phyloP scores from a whole-genome alignment of 768 basidiomycete genomes.

The Suillus subluteus region DNA sequence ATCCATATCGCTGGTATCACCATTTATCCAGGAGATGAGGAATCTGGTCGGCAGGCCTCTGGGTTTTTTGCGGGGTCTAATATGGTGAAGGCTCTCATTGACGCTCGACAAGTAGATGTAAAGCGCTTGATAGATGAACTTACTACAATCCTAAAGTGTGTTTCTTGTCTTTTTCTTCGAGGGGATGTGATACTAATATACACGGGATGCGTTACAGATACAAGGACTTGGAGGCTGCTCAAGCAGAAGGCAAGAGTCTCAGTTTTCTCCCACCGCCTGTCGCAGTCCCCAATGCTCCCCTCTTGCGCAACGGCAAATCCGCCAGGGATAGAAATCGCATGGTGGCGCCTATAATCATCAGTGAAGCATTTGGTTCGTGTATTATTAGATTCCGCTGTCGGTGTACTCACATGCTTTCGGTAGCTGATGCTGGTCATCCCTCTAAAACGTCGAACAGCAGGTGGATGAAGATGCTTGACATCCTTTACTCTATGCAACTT shows the following conservation, averaged over 20 bases:
- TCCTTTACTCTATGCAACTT: neutral
- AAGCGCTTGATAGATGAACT: neutral
- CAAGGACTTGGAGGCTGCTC: neutral
- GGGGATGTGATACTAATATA: neutral
- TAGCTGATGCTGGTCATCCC: conserved; percentile 1
- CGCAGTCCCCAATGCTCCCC: neutral
- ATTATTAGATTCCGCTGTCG: neutral
- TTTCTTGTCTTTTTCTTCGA: neutral
- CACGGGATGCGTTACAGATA: neutral
- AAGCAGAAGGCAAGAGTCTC: conserved; percentile 4
- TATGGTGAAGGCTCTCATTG: conserved; percentile 4
- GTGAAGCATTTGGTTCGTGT: neutral
- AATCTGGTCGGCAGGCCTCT: neutral
- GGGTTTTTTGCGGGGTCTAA: neutral
- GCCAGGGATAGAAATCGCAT: conserved; percentile 2
- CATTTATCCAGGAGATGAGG: conserved; percentile 4
- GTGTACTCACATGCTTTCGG: neutral
- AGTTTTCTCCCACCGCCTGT: neutral
- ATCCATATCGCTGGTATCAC: neutral
- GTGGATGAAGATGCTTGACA: neutral
- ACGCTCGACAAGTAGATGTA: neutral
- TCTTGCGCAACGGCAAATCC: neutral
- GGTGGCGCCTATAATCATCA: neutral
- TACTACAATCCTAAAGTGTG: neutral
- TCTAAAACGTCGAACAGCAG: neutral